Evolutionary conservation across 2,329 filamentous ascomycete genomes (phyloP).

Genomic region (Penicillium sumatraense): DNA sequence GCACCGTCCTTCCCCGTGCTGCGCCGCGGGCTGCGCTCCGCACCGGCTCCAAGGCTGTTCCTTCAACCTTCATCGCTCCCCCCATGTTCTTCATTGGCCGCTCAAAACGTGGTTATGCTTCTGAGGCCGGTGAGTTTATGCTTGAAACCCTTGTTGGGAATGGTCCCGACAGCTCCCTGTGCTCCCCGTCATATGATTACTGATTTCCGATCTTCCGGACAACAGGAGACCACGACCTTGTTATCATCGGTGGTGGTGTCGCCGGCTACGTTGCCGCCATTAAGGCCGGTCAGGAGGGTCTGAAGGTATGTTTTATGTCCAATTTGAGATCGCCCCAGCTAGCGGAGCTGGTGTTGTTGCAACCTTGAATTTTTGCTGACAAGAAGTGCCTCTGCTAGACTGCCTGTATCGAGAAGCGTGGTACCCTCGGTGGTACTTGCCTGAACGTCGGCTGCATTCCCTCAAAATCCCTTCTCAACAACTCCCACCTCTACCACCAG

Average conservation of each 20-base stretch:
- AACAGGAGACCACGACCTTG: constrained; percentile 89
- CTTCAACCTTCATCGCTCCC: constrained; percentile 42
- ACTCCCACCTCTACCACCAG: constrained; percentile 97
- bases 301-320: constrained; percentile 69
- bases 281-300: constrained; percentile 95
- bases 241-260: constrained; percentile 97
- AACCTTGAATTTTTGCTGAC: constrained; percentile 16
- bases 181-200: constrained; percentile 26
- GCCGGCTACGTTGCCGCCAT: constrained; percentile 98
- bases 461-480: constrained; percentile 99
- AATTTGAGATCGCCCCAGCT: neutral
- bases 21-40: constrained; percentile 50
- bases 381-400: constrained; percentile 61
- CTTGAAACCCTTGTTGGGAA: neutral
- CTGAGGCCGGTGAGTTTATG: constrained; percentile 49
- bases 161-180: constrained; percentile 10
- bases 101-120: constrained; percentile 62
- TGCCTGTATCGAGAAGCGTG: constrained; percentile 97
- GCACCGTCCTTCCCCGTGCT: constrained; percentile 55
- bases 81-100: constrained; percentile 53
- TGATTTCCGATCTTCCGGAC: constrained; percentile 21
- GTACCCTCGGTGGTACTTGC: constrained; percentile 92
- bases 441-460: constrained; percentile 99
- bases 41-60: constrained; percentile 40
- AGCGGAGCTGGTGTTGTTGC: neutral